Percentiles rank a stretch among this genome's conserved stretches.
Conservation (phyloP, 805 yeast genomes). For the Myxozyma udenii region DNA sequence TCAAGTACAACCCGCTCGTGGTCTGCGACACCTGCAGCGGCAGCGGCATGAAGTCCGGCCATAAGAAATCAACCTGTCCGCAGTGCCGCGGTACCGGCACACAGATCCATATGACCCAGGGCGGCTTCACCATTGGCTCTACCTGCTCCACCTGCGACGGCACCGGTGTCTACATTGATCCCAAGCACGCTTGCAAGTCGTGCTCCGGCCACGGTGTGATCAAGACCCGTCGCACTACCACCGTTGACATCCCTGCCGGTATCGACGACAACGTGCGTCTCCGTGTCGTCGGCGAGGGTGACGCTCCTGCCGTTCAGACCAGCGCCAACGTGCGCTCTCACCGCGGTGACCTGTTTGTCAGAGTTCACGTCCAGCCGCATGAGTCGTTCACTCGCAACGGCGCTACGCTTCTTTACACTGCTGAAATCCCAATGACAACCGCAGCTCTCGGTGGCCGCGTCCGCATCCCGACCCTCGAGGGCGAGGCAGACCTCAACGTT, state of each 20-base stretch:
- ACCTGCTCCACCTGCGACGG: constrained; percentile 89
- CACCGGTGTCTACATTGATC: constrained; percentile 71
- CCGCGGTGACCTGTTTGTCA: constrained; percentile 85
- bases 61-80: constrained; percentile 71
- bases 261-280: constrained; percentile 81
- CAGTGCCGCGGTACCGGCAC: constrained; percentile 94
- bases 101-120: constrained; percentile 75
- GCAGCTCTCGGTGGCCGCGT: constrained; percentile 94
- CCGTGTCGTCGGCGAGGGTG: constrained; percentile 80
- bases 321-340: constrained; percentile 64
- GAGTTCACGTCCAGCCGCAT: constrained; percentile 76
- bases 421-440: constrained; percentile 84
- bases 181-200: constrained; percentile 63
- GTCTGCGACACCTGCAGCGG: constrained; percentile 80
- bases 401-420: constrained; percentile 60
- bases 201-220: constrained; percentile 92
- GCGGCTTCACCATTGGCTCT: constrained; percentile 95
- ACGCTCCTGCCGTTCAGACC: constrained; percentile 62
- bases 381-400: constrained; percentile 63
- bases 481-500: constrained; percentile 71
- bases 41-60: constrained; percentile 75
- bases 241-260: constrained; percentile 85
- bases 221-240: constrained; percentile 63
- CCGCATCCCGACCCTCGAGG: constrained; percentile 87
- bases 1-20: constrained; percentile 70